Conservation (phyloP, 2,329 filamentous ascomycete genomes). For the Chaetomiaceae sp. region DNA sequence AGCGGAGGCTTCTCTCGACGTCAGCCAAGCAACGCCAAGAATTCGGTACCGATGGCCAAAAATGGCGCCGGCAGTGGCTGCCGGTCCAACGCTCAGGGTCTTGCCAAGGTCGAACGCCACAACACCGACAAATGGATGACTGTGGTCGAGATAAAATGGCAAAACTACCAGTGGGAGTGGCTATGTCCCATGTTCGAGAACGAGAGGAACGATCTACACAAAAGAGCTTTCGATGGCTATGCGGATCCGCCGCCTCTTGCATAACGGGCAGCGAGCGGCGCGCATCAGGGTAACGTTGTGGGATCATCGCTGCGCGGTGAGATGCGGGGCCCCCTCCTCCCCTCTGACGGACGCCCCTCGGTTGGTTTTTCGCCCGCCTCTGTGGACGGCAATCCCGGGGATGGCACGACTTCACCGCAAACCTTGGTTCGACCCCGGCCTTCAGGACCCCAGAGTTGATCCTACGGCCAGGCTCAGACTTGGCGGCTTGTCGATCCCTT, state of each 20-base stretch:
- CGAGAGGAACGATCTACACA: not conserved
- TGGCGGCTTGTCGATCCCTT: constrained; percentile 3
- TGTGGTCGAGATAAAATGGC: no score
- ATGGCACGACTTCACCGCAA: not conserved
- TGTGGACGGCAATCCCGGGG: not conserved
- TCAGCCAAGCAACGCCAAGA: constrained; percentile 12
- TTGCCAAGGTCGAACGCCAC: not conserved
- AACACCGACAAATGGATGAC: not conserved
- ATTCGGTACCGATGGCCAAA: constrained; percentile 2
- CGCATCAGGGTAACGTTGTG: constrained; percentile 7
- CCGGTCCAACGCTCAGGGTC: not conserved
- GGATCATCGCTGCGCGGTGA: constrained; percentile 7
- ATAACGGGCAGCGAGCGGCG: not conserved
- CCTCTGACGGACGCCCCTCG: not conserved
- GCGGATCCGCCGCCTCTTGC: not conserved
- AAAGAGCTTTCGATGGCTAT: not conserved
- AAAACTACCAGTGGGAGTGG: no score
- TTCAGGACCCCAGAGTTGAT: not conserved
- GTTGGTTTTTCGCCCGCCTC: not conserved
- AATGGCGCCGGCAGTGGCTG: not conserved
- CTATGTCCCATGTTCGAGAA: no score
- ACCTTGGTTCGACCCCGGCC: not conserved
- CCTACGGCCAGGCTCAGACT: not conserved
- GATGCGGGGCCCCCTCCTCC: not conserved
- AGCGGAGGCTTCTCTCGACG: not conserved